Percentiles rank a stretch among this genome's conserved stretches.
Evolutionary conservation across 495 filamentous ascomycete species (phyloP).

Genomic region (Aspergillus homomorphus): DNA sequence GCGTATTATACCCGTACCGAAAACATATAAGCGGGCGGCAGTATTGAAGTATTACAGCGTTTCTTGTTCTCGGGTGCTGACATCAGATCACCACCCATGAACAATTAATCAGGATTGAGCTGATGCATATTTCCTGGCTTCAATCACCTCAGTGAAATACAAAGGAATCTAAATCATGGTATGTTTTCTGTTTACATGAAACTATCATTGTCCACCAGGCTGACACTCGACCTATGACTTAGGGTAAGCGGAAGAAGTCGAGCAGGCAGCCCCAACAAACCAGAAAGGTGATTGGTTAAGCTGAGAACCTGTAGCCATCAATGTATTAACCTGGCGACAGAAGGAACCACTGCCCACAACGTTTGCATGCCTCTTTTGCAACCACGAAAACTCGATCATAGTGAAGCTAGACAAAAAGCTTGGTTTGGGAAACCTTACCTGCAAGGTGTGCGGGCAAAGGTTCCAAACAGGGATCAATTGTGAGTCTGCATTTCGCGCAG

Average conservation of each 20-base stretch:
- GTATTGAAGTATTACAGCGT: too few species aligned
- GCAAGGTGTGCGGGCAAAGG: constrained; percentile 88
- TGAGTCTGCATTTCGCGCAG: constrained; percentile 39
- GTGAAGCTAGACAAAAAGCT: constrained; percentile 91
- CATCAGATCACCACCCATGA: neutral
- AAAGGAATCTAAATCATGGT: constrained; percentile 13
- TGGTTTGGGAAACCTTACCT: constrained; percentile 76
- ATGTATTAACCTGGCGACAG: constrained; percentile 42
- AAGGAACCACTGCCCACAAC: constrained; percentile 80
- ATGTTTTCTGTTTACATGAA: neutral
- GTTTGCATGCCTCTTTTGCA: constrained; percentile 98
- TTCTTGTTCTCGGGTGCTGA: neutral
- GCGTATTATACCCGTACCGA: neutral
- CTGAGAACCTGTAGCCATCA: neutral
- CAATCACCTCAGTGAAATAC: too few species aligned
- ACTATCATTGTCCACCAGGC: neutral
- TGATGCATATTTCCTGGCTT: too few species aligned
- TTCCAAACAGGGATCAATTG: constrained; percentile 93
- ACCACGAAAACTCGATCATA: constrained; percentile 86
- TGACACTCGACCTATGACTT: neutral
- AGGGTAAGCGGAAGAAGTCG: constrained; percentile 97
- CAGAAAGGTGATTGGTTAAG: constrained; percentile 63
- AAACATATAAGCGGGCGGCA: neutral
- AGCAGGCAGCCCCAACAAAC: constrained; percentile 77
- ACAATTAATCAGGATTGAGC: neutral